A percentile compares a stretch with the other conserved stretches of the same genome.
Conservation (phyloP, 768 basidiomycete species). For the Crucibulum laeve region DNA sequence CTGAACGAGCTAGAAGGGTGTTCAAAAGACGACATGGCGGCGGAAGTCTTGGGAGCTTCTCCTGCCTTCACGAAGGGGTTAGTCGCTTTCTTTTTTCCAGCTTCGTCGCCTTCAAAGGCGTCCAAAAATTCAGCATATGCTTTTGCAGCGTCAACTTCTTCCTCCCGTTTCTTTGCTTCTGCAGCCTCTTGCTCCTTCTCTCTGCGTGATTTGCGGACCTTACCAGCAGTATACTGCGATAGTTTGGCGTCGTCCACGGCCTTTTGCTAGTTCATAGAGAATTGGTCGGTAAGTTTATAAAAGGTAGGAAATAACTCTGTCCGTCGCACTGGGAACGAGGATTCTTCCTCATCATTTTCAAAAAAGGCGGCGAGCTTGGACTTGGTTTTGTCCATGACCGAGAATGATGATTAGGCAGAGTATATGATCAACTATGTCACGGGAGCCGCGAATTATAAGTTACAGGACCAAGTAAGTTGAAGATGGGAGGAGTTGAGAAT, state of each 20-base stretch:
- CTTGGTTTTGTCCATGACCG: slow-evolving; percentile 62
- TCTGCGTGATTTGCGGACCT: slow-evolving; percentile 80
- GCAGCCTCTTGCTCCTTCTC: slow-evolving; percentile 93
- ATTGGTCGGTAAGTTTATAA: slow-evolving; percentile 58
- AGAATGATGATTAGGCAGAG: neutral
- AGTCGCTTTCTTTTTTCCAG: slow-evolving; percentile 41
- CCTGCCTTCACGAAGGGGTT: slow-evolving; percentile 60
- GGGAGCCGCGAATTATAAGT: too few species aligned
- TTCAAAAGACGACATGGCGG: slow-evolving; percentile 24
- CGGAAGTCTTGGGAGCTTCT: slow-evolving; percentile 48
- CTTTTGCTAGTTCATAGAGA: slow-evolving; percentile 65
- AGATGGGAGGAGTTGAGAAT: too few species aligned
- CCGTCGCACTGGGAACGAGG: slow-evolving; percentile 90
- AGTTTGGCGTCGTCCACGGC: slow-evolving; percentile 81
- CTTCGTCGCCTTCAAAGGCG: slow-evolving; percentile 74
- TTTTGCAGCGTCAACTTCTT: slow-evolving; percentile 74
- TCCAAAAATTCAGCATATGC: slow-evolving; percentile 84
- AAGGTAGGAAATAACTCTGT: slow-evolving; percentile 59
- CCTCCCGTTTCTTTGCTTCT: slow-evolving; percentile 82
- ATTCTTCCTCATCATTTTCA: slow-evolving; percentile 79
- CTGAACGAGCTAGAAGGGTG: slow-evolving; percentile 11
- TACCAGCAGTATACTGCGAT: slow-evolving; percentile 83
- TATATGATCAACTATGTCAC: too few species aligned
- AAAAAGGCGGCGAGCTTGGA: slow-evolving; percentile 76
- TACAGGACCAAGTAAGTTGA: too few species aligned